These are phyloP conservation scores for Plasmodium relictum DNA, from an alignment of 169 alveolate species.

Conservation along the genomic window DNA sequence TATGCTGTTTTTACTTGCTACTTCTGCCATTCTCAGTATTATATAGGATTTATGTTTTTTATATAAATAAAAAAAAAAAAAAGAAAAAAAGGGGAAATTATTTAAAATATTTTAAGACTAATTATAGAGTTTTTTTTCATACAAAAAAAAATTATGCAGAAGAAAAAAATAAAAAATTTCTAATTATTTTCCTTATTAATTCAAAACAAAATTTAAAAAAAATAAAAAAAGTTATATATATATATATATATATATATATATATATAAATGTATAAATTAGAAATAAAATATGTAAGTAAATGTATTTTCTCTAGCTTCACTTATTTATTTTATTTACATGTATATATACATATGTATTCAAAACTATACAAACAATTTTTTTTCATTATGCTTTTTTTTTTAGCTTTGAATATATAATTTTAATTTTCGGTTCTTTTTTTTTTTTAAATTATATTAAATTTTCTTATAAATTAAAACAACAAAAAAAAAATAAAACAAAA, in stretches of 20 bases:
- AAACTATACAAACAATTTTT: neutral
- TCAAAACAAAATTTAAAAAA: neutral
- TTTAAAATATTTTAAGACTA: constrained; percentile 11
- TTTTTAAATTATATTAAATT: too few species aligned
- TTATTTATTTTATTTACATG: neutral
- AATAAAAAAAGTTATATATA: neutral
- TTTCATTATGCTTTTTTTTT: too few species aligned
- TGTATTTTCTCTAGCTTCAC: neutral
- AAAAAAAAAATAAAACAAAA: too few species aligned
- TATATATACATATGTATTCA: neutral
- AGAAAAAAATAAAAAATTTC: neutral
- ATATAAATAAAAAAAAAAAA: neutral
- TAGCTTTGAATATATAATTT: too few species aligned
- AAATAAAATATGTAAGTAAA: neutral
- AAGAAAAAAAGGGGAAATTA: neutral
- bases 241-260: neutral
- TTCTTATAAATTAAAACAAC: too few species aligned
- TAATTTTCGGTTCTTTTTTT: too few species aligned
- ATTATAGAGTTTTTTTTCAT: neutral
- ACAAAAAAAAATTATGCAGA: constrained; percentile 9
- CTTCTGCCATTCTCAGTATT: constrained; percentile 65
- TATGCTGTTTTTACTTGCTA: constrained; percentile 60
- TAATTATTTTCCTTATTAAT: neutral
- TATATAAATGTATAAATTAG: neutral
- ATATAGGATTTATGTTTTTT: constrained; percentile 16